phyloP scores from a whole-genome alignment of 164 flowering plant genomes.

The Sextonia rubra region DNA sequence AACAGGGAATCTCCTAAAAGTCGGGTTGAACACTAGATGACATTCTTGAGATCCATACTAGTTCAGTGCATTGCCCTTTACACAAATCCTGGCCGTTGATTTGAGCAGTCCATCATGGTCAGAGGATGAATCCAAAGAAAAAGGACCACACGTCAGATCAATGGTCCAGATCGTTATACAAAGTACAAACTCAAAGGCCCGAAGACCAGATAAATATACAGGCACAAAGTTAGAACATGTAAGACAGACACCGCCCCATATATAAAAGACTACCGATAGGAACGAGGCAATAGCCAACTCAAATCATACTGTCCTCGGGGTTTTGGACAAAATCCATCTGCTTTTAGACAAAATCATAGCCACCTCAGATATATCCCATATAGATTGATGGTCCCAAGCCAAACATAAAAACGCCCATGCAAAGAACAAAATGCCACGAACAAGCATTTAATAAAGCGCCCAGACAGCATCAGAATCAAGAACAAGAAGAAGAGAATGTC shows the following conservation, averaged over 20 bases:
- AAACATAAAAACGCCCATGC: neutral
- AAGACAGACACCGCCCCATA: neutral
- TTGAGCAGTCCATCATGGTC: no score
- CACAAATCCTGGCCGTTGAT: no score
- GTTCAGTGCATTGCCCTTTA: no score
- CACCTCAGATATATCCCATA: neutral
- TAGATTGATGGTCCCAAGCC: neutral
- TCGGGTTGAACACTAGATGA: no score
- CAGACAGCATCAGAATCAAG: neutral
- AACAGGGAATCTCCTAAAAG: no score
- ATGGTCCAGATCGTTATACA: neutral
- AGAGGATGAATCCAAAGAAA: no score
- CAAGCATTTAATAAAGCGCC: neutral
- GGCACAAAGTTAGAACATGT: neutral
- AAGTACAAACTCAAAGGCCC: no score
- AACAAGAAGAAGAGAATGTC: neutral
- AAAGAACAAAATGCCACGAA: neutral
- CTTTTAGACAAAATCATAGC: neutral
- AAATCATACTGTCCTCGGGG: neutral
- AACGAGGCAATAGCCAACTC: neutral
- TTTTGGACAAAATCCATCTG: neutral
- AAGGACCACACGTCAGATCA: neutral
- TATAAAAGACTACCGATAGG: neutral
- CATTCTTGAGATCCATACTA: no score
- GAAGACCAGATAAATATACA: neutral